Percentiles rank a stretch among this genome's conserved stretches.
phyloP scores from a whole-genome alignment of 164 flowering plant species.

The Tetracentron sinense region DNA sequence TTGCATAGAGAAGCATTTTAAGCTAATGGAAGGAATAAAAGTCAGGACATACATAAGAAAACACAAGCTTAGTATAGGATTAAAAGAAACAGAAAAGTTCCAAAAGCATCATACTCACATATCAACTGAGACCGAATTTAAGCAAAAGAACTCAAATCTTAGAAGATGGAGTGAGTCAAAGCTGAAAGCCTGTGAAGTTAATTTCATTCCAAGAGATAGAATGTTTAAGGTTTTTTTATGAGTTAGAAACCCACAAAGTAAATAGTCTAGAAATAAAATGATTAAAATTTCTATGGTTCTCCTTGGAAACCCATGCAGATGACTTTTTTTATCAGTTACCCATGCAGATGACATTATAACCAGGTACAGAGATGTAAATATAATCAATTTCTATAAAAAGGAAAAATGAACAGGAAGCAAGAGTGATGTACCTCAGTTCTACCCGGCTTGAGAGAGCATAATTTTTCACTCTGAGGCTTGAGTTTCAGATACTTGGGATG shows the following conservation, averaged over 20 bases:
- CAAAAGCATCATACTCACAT: background rate
- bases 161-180: too few relatives aligned
- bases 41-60: background rate
- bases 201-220: too few relatives aligned
- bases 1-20: background rate
- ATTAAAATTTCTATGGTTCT: too few relatives aligned
- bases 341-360: background rate
- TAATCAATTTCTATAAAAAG: too few relatives aligned
- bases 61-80: background rate
- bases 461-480: slow-evolving; percentile 34
- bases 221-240: too few relatives aligned
- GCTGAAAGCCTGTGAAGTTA: too few relatives aligned
- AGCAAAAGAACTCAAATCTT: background rate
- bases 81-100: background rate
- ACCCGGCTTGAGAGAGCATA: slow-evolving; percentile 22
- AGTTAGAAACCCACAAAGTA: too few relatives aligned
- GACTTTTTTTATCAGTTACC: too few relatives aligned
- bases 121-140: background rate
- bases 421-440: slow-evolving; percentile 38
- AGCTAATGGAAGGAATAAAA: background rate
- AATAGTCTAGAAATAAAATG: too few relatives aligned
- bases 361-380: too few relatives aligned
- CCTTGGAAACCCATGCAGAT: too few relatives aligned
- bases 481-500: slow-evolving; percentile 32
- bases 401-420: background rate